These are phyloP conservation scores for Cystobasidium tubakii DNA, from an alignment of 768 basidiomycete species.

Conservation along the genomic window DNA sequence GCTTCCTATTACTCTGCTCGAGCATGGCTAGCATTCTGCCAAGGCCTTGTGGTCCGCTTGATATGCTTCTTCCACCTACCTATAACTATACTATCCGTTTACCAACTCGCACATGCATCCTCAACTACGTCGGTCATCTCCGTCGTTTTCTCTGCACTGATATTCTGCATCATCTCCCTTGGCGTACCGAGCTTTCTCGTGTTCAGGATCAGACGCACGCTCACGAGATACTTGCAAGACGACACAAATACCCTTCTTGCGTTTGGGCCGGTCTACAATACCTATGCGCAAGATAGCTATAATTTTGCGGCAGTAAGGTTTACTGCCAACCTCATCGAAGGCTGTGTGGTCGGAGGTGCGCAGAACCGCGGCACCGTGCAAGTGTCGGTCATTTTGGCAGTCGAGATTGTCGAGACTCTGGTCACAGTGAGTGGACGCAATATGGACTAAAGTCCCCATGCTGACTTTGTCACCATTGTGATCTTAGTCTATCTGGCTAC, in stretches of 20 bases:
- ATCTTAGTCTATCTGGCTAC: conserved; percentile 70
- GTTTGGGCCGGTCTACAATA: conserved; percentile 88
- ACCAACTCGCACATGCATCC: conserved; percentile 65
- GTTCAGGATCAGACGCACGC: conserved; percentile 68
- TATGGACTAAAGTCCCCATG: background rate
- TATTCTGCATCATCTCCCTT: conserved; percentile 73
- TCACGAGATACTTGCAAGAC: conserved; percentile 85
- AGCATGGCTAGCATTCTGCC: conserved; percentile 33
- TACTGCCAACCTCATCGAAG: conserved; percentile 72
- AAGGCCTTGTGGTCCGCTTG: conserved; percentile 82
- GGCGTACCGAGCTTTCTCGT: conserved; percentile 68
- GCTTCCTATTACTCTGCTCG: background rate
- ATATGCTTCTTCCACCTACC: conserved; percentile 91
- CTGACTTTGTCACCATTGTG: background rate
- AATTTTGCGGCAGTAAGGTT: conserved; percentile 78
- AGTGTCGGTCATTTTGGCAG: conserved; percentile 77
- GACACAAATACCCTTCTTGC: conserved; percentile 85
- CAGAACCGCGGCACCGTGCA: conserved; percentile 87
- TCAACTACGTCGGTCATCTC: conserved; percentile 58
- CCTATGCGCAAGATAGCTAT: conserved; percentile 84
- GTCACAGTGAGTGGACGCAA: conserved; percentile 54
- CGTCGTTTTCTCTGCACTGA: conserved; percentile 70
- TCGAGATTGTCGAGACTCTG: conserved; percentile 79
- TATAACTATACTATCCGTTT: conserved; percentile 82
- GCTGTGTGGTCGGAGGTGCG: conserved; percentile 77